Evolutionary conservation across 345 rosid genomes (phyloP).

Genomic region (Ceriops decandra): DNA sequence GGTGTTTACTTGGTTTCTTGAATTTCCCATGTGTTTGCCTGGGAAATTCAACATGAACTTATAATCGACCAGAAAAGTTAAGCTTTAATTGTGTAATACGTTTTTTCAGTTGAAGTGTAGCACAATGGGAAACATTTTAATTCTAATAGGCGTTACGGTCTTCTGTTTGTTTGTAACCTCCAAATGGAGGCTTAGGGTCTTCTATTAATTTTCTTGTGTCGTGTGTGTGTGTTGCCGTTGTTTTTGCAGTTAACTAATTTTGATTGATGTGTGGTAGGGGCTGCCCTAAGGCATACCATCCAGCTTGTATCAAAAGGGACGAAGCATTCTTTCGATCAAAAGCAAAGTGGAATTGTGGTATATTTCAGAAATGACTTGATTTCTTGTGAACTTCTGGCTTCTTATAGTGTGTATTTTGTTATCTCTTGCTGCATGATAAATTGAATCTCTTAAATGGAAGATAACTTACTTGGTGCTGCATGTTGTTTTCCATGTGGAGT

Average conservation of each 20-base stretch:
- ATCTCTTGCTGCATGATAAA: not conserved
- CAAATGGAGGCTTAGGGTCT: slow-evolving; percentile 1
- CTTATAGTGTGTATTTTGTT: slow-evolving; percentile 4
- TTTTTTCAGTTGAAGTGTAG: not conserved
- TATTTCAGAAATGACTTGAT: slow-evolving; percentile 17
- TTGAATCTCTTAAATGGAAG: not conserved
- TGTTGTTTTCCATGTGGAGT: not conserved
- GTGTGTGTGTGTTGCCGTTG: not conserved
- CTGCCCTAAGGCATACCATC: slow-evolving; percentile 98
- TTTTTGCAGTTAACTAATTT: not conserved
- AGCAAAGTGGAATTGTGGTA: slow-evolving; percentile 98
- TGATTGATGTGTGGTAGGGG: slow-evolving; percentile 45
- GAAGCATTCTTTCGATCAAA: slow-evolving; percentile 75
- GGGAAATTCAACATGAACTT: not conserved
- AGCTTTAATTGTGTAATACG: not conserved
- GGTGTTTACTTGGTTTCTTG: not conserved
- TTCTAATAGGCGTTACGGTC: not conserved
- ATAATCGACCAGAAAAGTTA: not conserved
- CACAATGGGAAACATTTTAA: not conserved
- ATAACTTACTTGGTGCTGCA: not conserved
- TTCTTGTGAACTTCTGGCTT: slow-evolving; percentile 10
- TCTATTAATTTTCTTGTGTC: not conserved
- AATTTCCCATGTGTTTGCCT: not conserved
- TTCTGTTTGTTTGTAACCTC: not conserved
- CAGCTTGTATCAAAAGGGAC: slow-evolving; percentile 88